A percentile compares a stretch with the other conserved stretches of the same genome.
phyloP scores from a whole-genome alignment of 2,329 filamentous ascomycete genomes.

The Aspergillus costaricaensis region DNA sequence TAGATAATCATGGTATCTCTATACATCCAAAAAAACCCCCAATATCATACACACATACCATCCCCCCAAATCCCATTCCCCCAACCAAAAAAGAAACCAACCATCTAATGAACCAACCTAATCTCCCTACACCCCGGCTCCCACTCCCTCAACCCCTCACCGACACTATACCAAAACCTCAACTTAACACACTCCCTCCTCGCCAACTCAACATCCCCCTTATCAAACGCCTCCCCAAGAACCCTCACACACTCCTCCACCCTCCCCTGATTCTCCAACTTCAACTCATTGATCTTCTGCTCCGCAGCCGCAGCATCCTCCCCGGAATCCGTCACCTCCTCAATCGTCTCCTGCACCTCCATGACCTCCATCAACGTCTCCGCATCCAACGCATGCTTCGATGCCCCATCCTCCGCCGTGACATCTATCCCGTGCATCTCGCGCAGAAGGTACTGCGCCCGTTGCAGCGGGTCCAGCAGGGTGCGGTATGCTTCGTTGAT shows the following conservation, averaged over 20 bases:
- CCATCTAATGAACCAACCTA: conserved; percentile 51
- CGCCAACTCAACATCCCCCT: conserved; percentile 67
- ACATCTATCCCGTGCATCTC: conserved; percentile 71
- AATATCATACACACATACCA: neutral
- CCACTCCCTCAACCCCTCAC: conserved; percentile 79
- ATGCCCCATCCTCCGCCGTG: conserved; percentile 70
- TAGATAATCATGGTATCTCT: neutral
- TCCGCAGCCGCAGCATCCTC: conserved; percentile 51
- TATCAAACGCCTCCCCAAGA: conserved; percentile 66
- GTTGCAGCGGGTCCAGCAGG: conserved; percentile 71
- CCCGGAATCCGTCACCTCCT: conserved; percentile 53
- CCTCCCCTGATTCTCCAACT: conserved; percentile 66
- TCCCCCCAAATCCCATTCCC: too few species aligned
- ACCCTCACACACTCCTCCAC: conserved; percentile 64
- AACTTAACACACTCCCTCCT: conserved; percentile 72
- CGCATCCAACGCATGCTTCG: conserved; percentile 66
- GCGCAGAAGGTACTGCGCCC: conserved; percentile 84
- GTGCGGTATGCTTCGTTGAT: conserved; percentile 95
- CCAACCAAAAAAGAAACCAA: too few species aligned
- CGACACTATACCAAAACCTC: conserved; percentile 89
- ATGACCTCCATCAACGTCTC: conserved; percentile 83
- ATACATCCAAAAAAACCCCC: too few species aligned
- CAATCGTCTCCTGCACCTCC: conserved; percentile 75
- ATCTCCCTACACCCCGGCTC: conserved; percentile 69
- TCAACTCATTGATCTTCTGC: conserved; percentile 65